Conservation (phyloP, 75 land plant genomes). For the Ceratopteris richardii region DNA sequence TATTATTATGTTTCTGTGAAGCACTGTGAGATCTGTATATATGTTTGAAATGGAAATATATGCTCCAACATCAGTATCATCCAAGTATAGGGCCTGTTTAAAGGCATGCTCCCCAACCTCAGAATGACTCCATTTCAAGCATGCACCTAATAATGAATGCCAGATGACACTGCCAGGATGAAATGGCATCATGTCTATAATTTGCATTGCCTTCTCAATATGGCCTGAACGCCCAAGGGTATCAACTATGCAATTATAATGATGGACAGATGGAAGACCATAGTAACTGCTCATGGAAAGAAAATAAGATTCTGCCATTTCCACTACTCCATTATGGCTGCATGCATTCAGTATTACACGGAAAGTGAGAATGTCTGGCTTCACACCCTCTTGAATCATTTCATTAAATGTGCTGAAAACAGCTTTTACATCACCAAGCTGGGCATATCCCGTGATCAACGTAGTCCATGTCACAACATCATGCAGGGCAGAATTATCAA, state of each 20-base stretch:
- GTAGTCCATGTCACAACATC: conserved; percentile 1
- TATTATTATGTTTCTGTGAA: no score
- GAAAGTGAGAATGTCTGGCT: background rate
- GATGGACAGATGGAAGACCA: conserved; percentile 8
- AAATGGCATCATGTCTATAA: background rate
- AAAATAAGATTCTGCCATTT: background rate
- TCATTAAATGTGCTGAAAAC: background rate
- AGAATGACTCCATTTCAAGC: background rate
- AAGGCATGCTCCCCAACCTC: background rate
- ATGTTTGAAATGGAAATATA: background rate
- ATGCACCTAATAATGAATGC: background rate
- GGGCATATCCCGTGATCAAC: background rate
- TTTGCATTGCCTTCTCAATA: background rate
- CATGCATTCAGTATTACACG: background rate
- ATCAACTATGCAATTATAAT: conserved; percentile 19
- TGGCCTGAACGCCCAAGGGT: conserved; percentile 2
- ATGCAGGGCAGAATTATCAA: background rate
- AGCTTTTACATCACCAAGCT: background rate
- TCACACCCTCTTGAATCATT: conserved; percentile 1
- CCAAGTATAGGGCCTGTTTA: background rate
- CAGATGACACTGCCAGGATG: background rate
- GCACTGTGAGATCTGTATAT: background rate
- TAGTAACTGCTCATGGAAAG: conserved; percentile 2
- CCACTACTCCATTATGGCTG: background rate
- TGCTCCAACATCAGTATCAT: background rate